phyloP scores from a whole-genome alignment of 1,284 basidiomycete species.

The Microstroma glucosiphilum region DNA sequence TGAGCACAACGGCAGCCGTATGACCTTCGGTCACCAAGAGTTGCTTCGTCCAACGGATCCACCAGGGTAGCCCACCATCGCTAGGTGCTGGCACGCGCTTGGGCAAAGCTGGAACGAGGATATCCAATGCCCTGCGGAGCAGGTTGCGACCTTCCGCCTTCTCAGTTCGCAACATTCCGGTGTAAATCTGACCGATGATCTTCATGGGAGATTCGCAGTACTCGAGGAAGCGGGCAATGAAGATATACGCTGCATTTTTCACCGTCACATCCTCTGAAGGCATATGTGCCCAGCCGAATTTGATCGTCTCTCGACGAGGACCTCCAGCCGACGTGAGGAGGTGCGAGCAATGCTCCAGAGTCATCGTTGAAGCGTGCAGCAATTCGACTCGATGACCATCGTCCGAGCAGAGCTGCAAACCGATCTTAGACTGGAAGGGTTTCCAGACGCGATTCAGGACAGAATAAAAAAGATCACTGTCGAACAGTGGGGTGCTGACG shows the following conservation, averaged over 20 bases:
- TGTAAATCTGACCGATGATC: constrained; percentile 91
- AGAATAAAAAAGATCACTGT: constrained; percentile 64
- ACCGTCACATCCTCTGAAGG: constrained; percentile 77
- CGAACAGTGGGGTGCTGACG: constrained; percentile 55
- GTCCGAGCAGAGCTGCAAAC: constrained; percentile 57
- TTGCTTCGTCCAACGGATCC: constrained; percentile 83
- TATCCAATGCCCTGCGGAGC: constrained; percentile 81
- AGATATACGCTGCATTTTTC: constrained; percentile 86
- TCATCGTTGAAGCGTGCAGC: constrained; percentile 78
- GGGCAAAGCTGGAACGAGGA: constrained; percentile 78
- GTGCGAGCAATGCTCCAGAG: constrained; percentile 77
- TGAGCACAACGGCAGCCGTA: constrained; percentile 69
- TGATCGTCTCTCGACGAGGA: constrained; percentile 83
- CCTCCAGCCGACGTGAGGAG: constrained; percentile 62
- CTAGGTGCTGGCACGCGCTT: constrained; percentile 53
- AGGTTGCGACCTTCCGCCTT: constrained; percentile 69
- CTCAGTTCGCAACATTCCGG: constrained; percentile 75
- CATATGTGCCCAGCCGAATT: constrained; percentile 86
- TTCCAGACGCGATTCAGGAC: constrained; percentile 75
- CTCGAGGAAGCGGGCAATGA: constrained; percentile 90
- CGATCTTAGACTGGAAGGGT: constrained; percentile 58
- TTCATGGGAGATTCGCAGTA: constrained; percentile 85
- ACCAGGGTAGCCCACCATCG: constrained; percentile 63
- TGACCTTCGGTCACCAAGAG: constrained; percentile 84
- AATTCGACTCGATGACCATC: constrained; percentile 84